Evolutionary conservation across 164 flowering plant species (phyloP).

Genomic region (Vitis cinerea): DNA sequence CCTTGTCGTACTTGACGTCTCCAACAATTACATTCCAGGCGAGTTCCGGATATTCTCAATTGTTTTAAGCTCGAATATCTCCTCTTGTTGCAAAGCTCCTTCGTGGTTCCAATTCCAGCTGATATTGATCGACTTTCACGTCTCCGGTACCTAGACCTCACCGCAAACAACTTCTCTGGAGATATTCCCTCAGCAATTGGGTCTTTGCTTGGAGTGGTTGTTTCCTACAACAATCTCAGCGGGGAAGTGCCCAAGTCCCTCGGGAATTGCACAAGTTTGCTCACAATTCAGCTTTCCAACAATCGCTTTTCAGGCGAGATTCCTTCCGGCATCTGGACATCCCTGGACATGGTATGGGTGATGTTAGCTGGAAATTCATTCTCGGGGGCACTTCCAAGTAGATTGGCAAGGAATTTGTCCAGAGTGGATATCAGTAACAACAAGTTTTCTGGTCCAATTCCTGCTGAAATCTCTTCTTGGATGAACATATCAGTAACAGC

Average conservation of each 20-base stretch:
- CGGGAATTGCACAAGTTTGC: constrained; percentile 46
- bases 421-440: constrained; percentile 53
- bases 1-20: constrained; percentile 41
- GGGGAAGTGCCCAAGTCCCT: constrained; percentile 63
- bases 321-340: constrained; percentile 55
- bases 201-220: constrained; percentile 39
- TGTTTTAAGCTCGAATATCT: constrained; percentile 52
- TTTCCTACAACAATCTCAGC: constrained; percentile 46
- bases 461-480: constrained; percentile 14
- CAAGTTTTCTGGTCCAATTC: constrained; percentile 57
- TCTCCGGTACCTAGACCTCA: constrained; percentile 41
- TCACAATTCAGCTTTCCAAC: constrained; percentile 28
- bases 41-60: constrained; percentile 45
- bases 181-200: constrained; percentile 54
- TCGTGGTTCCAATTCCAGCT: constrained; percentile 58
- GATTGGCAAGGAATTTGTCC: constrained; percentile 43
- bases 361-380: constrained; percentile 45
- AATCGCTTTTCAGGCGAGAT: constrained; percentile 58
- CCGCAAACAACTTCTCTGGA: constrained; percentile 72
- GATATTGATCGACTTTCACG: constrained; percentile 44
- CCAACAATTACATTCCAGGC: constrained; percentile 47
- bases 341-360: constrained; percentile 24
- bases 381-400: constrained; percentile 45
- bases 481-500: too few species aligned
- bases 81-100: constrained; percentile 56